Conservation (phyloP, 2,329 filamentous ascomycete genomes). For the Aureobasidium pullulans region DNA sequence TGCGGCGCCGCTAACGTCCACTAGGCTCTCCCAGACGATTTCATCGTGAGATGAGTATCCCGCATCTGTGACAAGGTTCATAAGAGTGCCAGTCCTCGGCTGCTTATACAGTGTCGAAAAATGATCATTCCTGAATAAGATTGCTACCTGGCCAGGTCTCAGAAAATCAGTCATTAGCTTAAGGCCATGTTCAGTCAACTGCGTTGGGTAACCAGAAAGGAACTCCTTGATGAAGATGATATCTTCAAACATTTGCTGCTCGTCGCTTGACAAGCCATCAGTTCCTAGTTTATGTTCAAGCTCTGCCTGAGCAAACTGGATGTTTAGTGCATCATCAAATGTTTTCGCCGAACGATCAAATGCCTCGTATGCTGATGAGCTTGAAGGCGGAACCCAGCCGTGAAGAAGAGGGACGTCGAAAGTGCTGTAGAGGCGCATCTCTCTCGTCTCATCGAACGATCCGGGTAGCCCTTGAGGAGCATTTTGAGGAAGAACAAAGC, state of each 20-base stretch:
- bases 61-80: slow-evolving; percentile 85
- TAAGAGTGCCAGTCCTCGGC: slow-evolving; percentile 64
- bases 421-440: slow-evolving; percentile 85
- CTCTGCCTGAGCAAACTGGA: slow-evolving; percentile 84
- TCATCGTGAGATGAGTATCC: slow-evolving; percentile 84
- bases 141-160: slow-evolving; percentile 71
- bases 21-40: slow-evolving; percentile 90
- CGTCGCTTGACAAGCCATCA: slow-evolving; percentile 58
- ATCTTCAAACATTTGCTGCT: slow-evolving; percentile 76
- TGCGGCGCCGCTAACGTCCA: slow-evolving; percentile 76
- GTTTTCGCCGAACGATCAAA: slow-evolving; percentile 69
- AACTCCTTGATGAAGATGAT: slow-evolving; percentile 79
- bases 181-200: slow-evolving; percentile 76
- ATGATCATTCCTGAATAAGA: slow-evolving; percentile 94
- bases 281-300: slow-evolving; percentile 68
- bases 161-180: slow-evolving; percentile 64
- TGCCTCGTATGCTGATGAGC: slow-evolving; percentile 60
- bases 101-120: slow-evolving; percentile 93
- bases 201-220: slow-evolving; percentile 70
- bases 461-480: slow-evolving; percentile 46
- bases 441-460: slow-evolving; percentile 76
- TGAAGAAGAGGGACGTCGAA: slow-evolving; percentile 87
- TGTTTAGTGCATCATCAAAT: slow-evolving; percentile 85
- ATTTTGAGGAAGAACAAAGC: slow-evolving; percentile 60
- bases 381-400: slow-evolving; percentile 74